Base-by-base conservation (phyloP, 1,139 yeast genomes). In the Protomyces inouyei region DNA sequence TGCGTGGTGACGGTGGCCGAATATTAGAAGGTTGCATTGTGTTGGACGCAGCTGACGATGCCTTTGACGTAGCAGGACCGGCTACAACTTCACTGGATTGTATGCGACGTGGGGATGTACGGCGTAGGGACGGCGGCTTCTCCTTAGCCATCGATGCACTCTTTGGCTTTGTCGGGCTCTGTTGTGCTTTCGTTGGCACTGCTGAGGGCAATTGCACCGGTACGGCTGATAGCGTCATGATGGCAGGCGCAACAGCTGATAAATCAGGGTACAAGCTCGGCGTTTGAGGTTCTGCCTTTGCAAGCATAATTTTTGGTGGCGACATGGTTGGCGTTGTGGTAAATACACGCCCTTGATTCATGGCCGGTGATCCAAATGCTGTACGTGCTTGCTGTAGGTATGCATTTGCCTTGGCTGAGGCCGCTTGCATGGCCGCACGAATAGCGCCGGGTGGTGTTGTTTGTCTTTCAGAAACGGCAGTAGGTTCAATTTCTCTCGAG, bases 321-420 rank as follows among this genome's bases (percentile, higher is more conserved):
- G 57, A 52, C 12, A 40, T 52, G 25, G 16, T 28, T 14, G 63
- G 63, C 21, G 63, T 59, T 2, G 56, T 52, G 3, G 63, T 40
- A 57, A 59, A 59, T 8, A 52, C 57, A 14, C 54, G 43, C 12
- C 57, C 54, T 28, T 59, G 57, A n/a, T 28, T 38, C 40, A 48
- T 32, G n/a, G 63, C 32, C 10, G 63, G 63, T 28, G 63, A 59
- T 18, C 63, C 63, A 36, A 59, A 59, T n/a, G 63, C 63, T 9
- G 57, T 52, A 8, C 63, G 63, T 28, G 63, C 63, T 32, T 59
- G 63, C 3, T 55, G 40, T 21, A 59, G 52, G 52, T 59, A 59
- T 21, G 63, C 52, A 5, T 56, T 59, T 3, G 63, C 63, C 23
- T 59, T 59, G 14, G 63, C 63, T 9, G 63, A 59, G 2, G 63